Evolutionary conservation across 345 rosid species (phyloP), one percentile per base, ranked within the genome.

Genomic region (Euphorbia lathyris): DNA sequence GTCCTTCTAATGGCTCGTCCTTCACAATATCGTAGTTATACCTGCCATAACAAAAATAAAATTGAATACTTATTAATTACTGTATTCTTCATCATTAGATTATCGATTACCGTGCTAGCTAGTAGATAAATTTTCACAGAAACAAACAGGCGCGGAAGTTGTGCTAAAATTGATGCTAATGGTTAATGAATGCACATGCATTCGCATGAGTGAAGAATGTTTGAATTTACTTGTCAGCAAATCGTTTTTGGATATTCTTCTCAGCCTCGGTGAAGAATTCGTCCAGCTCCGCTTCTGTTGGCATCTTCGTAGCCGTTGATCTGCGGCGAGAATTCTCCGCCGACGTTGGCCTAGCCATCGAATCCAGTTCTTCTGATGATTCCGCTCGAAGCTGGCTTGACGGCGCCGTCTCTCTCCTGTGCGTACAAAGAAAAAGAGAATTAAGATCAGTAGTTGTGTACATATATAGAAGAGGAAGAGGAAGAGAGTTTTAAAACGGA

Each of bases 251-350:
- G 34, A 79, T 65, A 1, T 72, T 64, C 61, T 84, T 84, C 81
- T 90, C 95, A 2, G 89, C 87, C 32, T 71, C 79, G 0, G 71
- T 57, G 52, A 93, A 93, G 82, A 93, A 93, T 9, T 85, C 86
- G n/a, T 93, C 88, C 23, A 93, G 75, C 74, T 93, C 92, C 0
- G 69, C 43, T 47, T 76, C 81, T 34, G 86, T 75, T 5, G 90
- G 84, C 82, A 71, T 76, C 76, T 3, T 77, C 66, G 69, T 68
- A 64, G 7, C 80, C 67, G 74, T 57, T 76, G 72, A 65, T 69
- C 74, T 79, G 65, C 71, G 74, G 76, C 70, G 74, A 68, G 85
- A 77, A 74, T 79, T 72, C 43, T 69, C 78, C 82, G 78, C 86
- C 19, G 29, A 1, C 22, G 80, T 50, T 57, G 65, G 71, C 42